Percentiles rank a stretch among this genome's conserved stretches.
phyloP scores from a whole-genome alignment of 176 grass and related monocot species.

The Rhynchospora pubera region DNA sequence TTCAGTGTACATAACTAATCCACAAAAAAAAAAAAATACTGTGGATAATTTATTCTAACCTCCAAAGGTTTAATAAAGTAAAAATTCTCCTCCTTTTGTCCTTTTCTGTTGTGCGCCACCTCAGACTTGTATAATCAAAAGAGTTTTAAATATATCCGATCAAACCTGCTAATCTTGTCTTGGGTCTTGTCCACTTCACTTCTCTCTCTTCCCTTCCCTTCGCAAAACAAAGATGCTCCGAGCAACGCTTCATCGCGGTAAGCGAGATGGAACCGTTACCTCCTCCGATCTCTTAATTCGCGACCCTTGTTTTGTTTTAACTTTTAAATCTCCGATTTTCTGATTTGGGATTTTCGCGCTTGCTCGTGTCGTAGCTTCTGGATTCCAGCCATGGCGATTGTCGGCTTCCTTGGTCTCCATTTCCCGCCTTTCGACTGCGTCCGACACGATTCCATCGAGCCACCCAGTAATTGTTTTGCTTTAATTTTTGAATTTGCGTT shows the following conservation, averaged over 20 bases:
- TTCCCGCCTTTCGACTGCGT: conserved; percentile 47
- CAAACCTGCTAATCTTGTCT: neutral
- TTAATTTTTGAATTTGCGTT: neutral
- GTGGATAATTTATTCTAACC: neutral
- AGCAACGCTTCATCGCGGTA: conserved; percentile 29
- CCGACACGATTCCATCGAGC: conserved; percentile 27
- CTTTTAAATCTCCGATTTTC: neutral
- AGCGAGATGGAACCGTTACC: neutral
- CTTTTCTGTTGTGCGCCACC: neutral
- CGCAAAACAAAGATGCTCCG: conserved; percentile 27
- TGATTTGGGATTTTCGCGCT: neutral
- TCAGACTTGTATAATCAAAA: neutral
- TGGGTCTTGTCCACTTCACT: neutral
- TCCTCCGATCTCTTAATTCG: neutral
- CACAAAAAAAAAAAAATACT: too few species aligned
- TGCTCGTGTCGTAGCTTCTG: conserved; percentile 34
- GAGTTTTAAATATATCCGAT: neutral
- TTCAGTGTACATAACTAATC: too few species aligned
- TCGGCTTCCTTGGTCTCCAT: conserved; percentile 21
- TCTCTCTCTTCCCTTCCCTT: neutral
- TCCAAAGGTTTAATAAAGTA: neutral
- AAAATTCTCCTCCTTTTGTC: neutral
- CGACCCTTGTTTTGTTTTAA: neutral
- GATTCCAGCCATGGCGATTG: conserved; percentile 41
- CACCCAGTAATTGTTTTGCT: conserved; percentile 16